Base-by-base conservation (phyloP, 2,329 filamentous ascomycete species). In the Kalmusia sp. region DNA sequence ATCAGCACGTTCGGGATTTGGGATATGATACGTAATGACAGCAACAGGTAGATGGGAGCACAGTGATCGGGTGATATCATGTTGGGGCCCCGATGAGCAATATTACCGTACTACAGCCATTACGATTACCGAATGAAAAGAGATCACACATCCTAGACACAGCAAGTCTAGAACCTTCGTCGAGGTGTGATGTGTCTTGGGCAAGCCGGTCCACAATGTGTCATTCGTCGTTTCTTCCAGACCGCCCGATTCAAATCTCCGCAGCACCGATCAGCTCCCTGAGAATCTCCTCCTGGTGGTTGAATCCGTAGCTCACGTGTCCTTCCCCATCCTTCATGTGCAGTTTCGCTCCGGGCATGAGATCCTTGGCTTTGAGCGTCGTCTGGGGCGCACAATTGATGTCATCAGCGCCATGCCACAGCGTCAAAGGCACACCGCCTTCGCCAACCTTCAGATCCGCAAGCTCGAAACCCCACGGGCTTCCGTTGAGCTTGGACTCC, bases 371-470 rank as follows among this genome's bases (percentile, higher is more conserved):
- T 44, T 64, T 67, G 24, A 52, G 45, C 3, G 58, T 63, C 67
- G 66, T 68, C 11, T 46, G 40, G 19, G 59, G 55, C 7, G 70
- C 65, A 22, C 59, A 65, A 28, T 68, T 64, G 15, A 59, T 50
- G 49, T 75, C 72, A n/a, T 65, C 56, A 3, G 45, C 54, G 0
- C 70, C 71, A 59, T 74, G 72, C 71, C 71, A 75, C 9, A 75
- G 30, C 3, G 64, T 65, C 31, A 72, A 54, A 2, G 59, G 51
- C 11, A 67, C 48, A 1, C 54, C 58, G 3, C 49, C 37, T 8
- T 61, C 57, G 11, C 59, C 64, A 19, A 63, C 54, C 24, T 54
- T 41, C 25, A 74, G 49, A 2, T 71, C 61, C 15, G 60, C 52
- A 19, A 74, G 55, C 35, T 68, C 64, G 40, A 73, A 75, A 3